Conservation (phyloP, 2,329 filamentous ascomycete genomes). For the Alternaria triticina region DNA sequence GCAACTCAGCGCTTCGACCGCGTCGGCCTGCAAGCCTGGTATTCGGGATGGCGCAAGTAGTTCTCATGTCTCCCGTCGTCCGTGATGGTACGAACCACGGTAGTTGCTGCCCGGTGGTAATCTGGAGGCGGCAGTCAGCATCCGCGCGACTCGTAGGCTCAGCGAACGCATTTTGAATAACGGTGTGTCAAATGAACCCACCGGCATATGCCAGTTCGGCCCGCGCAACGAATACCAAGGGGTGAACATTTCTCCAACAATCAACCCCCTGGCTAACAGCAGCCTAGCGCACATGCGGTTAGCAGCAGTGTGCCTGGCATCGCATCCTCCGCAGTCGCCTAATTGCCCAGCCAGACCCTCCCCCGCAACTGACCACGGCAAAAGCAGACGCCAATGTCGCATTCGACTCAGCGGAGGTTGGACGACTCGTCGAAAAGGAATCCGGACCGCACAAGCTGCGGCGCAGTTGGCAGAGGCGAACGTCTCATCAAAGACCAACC, state of each 20-base stretch:
- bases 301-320: slow-evolving; percentile 11
- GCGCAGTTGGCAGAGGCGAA: slow-evolving; percentile 4
- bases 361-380: slow-evolving; percentile 20
- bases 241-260: slow-evolving; percentile 12
- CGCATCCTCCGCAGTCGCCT: slow-evolving; percentile 29
- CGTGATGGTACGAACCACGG: not conserved
- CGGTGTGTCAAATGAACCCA: not conserved
- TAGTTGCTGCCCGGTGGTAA: slow-evolving; percentile 1
- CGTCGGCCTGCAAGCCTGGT: slow-evolving; percentile 3
- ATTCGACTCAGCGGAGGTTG: not conserved
- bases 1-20: not conserved
- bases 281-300: slow-evolving; percentile 4
- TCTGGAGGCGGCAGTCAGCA: not conserved
- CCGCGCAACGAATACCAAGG: slow-evolving; percentile 3
- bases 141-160: not conserved
- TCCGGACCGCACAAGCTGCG: slow-evolving; percentile 11
- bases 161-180: not conserved
- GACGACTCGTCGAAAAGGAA: slow-evolving; percentile 3
- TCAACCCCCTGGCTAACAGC: slow-evolving; percentile 3
- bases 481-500: slow-evolving; percentile 8
- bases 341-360: slow-evolving; percentile 9
- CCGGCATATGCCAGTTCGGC: not conserved
- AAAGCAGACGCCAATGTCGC: slow-evolving; percentile 8
- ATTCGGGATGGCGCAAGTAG: slow-evolving; percentile 12
- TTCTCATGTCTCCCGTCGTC: slow-evolving; percentile 3